Conservation (phyloP, 176 grass and related monocot genomes). For the bread wheat (Triticum aestivum) region DNA sequence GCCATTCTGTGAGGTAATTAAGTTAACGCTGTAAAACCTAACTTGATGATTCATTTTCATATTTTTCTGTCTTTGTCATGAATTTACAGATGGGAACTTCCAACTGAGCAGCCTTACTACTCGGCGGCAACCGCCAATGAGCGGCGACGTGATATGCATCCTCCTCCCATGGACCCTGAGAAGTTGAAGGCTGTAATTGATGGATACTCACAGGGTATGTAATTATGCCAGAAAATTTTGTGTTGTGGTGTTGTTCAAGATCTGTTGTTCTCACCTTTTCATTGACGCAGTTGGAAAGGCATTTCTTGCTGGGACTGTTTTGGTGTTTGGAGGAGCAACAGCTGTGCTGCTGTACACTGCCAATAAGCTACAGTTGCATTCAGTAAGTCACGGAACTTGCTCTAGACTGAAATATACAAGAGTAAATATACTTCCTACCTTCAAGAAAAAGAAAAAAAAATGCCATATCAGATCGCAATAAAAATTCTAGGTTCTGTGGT, state of each 20-base stretch:
- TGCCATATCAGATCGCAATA: not conserved
- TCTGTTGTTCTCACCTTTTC: conserved; percentile 4
- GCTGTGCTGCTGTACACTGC: conserved; percentile 50
- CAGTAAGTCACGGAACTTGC: conserved; percentile 48
- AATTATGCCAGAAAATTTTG: not conserved
- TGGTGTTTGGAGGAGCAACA: conserved; percentile 84
- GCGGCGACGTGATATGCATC: conserved; percentile 51
- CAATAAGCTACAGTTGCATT: conserved; percentile 72
- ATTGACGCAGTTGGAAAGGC: conserved; percentile 78
- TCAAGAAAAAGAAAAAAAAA: not conserved
- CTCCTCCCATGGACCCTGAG: conserved; percentile 63
- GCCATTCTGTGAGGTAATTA: not conserved
- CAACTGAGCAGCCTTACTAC: conserved; percentile 59
- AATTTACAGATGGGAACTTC: conserved; percentile 73
- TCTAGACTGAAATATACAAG: conserved; percentile 4
- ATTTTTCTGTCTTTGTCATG: not conserved
- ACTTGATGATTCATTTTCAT: conserved; percentile 5
- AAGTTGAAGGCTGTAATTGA: conserved; percentile 75
- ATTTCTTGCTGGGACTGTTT: conserved; percentile 58
- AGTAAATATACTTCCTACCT: not conserved
- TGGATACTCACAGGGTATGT: conserved; percentile 74
- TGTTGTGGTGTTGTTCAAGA: conserved; percentile 4
- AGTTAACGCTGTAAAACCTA: not conserved
- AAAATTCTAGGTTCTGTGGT: not conserved
- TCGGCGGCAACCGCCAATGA: conserved; percentile 83